Conservation (phyloP, 768 basidiomycete genomes). For the Royoungia palumana region DNA sequence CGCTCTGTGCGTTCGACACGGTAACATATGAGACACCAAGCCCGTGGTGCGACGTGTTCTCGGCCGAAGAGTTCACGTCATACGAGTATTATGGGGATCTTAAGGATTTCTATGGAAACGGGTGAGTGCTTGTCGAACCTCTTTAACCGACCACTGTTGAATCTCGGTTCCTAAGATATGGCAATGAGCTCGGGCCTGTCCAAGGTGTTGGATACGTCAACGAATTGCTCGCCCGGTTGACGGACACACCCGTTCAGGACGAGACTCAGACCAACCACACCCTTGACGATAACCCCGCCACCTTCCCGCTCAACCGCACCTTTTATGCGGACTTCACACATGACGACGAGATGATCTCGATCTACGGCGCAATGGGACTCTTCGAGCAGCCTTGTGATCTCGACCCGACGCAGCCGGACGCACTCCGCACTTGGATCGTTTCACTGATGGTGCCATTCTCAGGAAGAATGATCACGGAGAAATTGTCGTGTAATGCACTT, state of each 20-base stretch:
- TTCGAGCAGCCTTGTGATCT: conserved; percentile 37
- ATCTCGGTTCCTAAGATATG: conserved; percentile 45
- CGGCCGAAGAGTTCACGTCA: conserved; percentile 49
- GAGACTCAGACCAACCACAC: conserved; percentile 75
- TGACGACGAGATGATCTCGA: conserved; percentile 78
- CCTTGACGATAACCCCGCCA: conserved; percentile 55
- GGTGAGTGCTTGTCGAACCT: conserved; percentile 36
- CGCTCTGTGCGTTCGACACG: conserved; percentile 75
- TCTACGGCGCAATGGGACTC: conserved; percentile 57
- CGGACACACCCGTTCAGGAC: conserved; percentile 57
- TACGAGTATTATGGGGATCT: conserved; percentile 70
- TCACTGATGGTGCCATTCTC: conserved; percentile 69
- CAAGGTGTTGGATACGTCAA: conserved; percentile 86
- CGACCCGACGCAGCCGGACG: conserved; percentile 9
- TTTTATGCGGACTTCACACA: conserved; percentile 83
- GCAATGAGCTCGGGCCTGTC: conserved; percentile 60
- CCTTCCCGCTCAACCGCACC: conserved; percentile 67
- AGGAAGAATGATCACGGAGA: conserved; percentile 68
- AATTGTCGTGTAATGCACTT: conserved; percentile 41
- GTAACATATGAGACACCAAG: conserved; percentile 46
- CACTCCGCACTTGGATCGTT: conserved; percentile 46
- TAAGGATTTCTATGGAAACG: conserved; percentile 70
- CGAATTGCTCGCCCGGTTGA: conserved; percentile 79
- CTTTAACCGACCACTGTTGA: background rate
- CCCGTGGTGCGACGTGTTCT: conserved; percentile 69